Evolutionary conservation across 2,329 filamentous ascomycete genomes (phyloP).

Genomic region (Orbilia oligospora): DNA sequence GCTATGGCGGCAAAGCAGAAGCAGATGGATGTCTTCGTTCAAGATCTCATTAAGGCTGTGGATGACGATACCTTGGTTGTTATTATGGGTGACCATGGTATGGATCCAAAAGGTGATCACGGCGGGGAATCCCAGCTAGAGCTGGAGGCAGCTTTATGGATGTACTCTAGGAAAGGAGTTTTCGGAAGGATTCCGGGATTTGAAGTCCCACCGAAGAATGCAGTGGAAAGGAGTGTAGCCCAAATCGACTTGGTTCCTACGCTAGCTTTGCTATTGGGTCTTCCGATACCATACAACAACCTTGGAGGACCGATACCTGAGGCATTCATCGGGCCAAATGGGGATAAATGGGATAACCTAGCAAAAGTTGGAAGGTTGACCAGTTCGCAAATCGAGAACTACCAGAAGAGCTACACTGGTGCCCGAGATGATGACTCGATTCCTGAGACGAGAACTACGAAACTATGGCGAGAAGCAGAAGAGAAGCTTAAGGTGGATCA

Average conservation of each 20-base stretch:
- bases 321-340: slow-evolving; percentile 81
- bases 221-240: slow-evolving; percentile 77
- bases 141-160: slow-evolving; percentile 94
- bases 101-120: slow-evolving; percentile 97
- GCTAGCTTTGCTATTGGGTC: slow-evolving; percentile 84
- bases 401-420: slow-evolving; percentile 85
- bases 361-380: slow-evolving; percentile 82
- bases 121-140: slow-evolving; percentile 98
- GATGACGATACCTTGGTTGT: slow-evolving; percentile 90
- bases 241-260: slow-evolving; percentile 98
- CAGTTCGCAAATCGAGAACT: slow-evolving; percentile 87
- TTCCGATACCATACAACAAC: slow-evolving; percentile 97
- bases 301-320: slow-evolving; percentile 93
- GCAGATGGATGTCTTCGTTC: slow-evolving; percentile 89
- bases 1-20: slow-evolving; percentile 91
- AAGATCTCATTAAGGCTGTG: slow-evolving; percentile 77
- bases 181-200: slow-evolving; percentile 78
- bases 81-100: slow-evolving; percentile 99
- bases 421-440: slow-evolving; percentile 78
- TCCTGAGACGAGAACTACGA: slow-evolving; percentile 72
- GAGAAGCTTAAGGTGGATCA: slow-evolving; percentile 67
- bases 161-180: slow-evolving; percentile 90
- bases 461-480: slow-evolving; percentile 75
- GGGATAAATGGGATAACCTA: slow-evolving; percentile 81
- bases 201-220: slow-evolving; percentile 72